Percentiles rank a stretch among this genome's conserved stretches.
phyloP scores from a whole-genome alignment of 306 rosid genomes.

The Benincasa hispida region DNA sequence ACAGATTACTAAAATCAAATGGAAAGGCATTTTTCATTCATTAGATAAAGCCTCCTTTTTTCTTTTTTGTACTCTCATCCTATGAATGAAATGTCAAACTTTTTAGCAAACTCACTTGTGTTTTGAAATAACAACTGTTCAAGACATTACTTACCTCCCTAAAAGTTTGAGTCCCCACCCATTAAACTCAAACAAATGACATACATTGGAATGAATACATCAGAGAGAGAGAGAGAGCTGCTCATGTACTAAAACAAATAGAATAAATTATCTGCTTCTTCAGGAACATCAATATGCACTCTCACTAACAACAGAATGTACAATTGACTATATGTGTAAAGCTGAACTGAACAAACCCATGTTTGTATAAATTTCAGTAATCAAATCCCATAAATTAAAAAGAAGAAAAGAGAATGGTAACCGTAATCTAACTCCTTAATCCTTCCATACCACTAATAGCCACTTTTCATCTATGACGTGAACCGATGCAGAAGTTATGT shows the following conservation, averaged over 20 bases:
- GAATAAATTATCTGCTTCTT: slow-evolving; percentile 1
- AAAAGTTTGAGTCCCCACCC: too few species aligned
- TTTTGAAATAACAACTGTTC: neutral
- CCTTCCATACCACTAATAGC: neutral
- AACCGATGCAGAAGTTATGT: slow-evolving; percentile 2
- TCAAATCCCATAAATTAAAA: slow-evolving; percentile 17
- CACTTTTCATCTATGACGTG: neutral
- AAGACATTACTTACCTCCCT: neutral
- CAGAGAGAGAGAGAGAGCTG: neutral
- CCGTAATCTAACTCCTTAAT: neutral
- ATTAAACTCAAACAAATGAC: neutral
- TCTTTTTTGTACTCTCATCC: too few species aligned
- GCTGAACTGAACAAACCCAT: slow-evolving; percentile 7
- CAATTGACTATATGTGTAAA: slow-evolving; percentile 4
- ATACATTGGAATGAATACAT: neutral
- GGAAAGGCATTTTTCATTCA: too few species aligned
- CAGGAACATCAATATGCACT: neutral
- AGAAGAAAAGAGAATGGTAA: neutral
- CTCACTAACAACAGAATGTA: slow-evolving; percentile 11
- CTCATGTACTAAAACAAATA: neutral
- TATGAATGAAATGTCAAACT: too few species aligned
- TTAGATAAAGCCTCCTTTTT: too few species aligned
- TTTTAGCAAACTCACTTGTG: too few species aligned
- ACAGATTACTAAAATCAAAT: too few species aligned
- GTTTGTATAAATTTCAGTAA: slow-evolving; percentile 23